Conservation (phyloP, 1,284 basidiomycete species). For the Leccinum solheimii region DNA sequence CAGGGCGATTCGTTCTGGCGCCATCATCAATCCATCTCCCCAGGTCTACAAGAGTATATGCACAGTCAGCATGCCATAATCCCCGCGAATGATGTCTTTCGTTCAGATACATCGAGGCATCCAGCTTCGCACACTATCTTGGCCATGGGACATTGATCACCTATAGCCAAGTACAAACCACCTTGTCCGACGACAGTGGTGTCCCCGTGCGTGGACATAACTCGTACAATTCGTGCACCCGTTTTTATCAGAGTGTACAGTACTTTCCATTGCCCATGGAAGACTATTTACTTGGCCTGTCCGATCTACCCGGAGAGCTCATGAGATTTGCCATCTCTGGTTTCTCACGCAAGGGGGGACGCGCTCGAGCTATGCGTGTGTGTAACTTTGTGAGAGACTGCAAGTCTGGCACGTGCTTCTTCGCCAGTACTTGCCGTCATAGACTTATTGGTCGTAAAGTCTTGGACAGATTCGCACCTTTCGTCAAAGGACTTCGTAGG, state of each 20-base stretch:
- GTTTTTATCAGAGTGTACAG: constrained; percentile 37
- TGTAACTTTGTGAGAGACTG: constrained; percentile 80
- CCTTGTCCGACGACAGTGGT: constrained; percentile 59
- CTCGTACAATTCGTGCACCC: not conserved
- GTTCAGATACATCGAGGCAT: constrained; percentile 79
- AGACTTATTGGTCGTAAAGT: constrained; percentile 43
- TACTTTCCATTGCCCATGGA: constrained; percentile 69
- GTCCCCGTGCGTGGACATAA: constrained; percentile 50
- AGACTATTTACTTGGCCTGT: constrained; percentile 91
- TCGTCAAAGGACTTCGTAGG: constrained; percentile 74
- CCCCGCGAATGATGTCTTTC: constrained; percentile 15
- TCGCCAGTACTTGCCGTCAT: not conserved
- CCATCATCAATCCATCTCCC: constrained; percentile 74
- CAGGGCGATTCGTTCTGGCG: constrained; percentile 77
- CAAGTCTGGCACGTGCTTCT: constrained; percentile 60
- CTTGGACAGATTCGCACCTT: constrained; percentile 72
- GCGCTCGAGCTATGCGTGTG: constrained; percentile 66
- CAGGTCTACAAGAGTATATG: constrained; percentile 71
- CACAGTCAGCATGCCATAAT: not conserved
- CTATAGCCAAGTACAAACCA: constrained; percentile 65
- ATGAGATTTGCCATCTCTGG: constrained; percentile 92
- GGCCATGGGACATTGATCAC: constrained; percentile 72
- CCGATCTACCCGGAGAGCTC: constrained; percentile 95
- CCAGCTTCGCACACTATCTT: constrained; percentile 89
- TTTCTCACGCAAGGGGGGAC: constrained; percentile 69